Evolutionary conservation across 2,329 filamentous ascomycete genomes (phyloP).

Genomic region (Lomentospora prolificans): DNA sequence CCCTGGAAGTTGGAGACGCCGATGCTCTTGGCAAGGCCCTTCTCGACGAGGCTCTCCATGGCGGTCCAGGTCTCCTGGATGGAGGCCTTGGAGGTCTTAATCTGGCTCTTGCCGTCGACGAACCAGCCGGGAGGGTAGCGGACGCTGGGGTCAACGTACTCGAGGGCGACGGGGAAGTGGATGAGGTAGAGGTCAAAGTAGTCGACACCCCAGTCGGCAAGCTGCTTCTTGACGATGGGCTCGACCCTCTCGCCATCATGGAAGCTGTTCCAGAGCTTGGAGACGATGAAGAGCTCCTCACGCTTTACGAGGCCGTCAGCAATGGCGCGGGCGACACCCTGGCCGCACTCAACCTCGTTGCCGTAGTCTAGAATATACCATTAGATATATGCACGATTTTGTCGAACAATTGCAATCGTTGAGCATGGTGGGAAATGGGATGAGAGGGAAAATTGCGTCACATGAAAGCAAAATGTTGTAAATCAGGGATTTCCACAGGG

Average conservation of each 20-base stretch:
- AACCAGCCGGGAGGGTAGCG: conserved; percentile 75
- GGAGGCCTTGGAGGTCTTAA: conserved; percentile 56
- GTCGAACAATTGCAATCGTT: neutral
- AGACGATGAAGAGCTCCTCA: conserved; percentile 83
- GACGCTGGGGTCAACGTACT: conserved; percentile 71
- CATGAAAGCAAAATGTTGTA: too few relatives aligned
- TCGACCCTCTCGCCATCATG: conserved; percentile 71
- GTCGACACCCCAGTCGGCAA: conserved; percentile 73
- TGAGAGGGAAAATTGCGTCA: neutral
- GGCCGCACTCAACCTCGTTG: conserved; percentile 68
- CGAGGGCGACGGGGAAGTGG: conserved; percentile 80
- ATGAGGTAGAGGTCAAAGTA: conserved; percentile 88
- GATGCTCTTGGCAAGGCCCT: conserved; percentile 61
- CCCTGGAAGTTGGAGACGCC: conserved; percentile 78
- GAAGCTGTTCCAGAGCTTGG: conserved; percentile 90
- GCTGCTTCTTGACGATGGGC: conserved; percentile 65
- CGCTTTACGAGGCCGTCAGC: conserved; percentile 56
- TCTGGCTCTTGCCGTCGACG: conserved; percentile 51
- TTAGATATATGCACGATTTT: neutral
- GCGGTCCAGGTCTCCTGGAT: conserved; percentile 77
- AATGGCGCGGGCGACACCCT: conserved; percentile 71
- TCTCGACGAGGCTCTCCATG: conserved; percentile 65
- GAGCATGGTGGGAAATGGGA: neutral
- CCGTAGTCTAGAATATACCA: conserved; percentile 55
- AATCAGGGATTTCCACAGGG: too few relatives aligned